Evolutionary conservation across 495 filamentous ascomycete genomes (phyloP), one percentile per base, ranked within the genome.

Genomic region (Neurospora sp.): DNA sequence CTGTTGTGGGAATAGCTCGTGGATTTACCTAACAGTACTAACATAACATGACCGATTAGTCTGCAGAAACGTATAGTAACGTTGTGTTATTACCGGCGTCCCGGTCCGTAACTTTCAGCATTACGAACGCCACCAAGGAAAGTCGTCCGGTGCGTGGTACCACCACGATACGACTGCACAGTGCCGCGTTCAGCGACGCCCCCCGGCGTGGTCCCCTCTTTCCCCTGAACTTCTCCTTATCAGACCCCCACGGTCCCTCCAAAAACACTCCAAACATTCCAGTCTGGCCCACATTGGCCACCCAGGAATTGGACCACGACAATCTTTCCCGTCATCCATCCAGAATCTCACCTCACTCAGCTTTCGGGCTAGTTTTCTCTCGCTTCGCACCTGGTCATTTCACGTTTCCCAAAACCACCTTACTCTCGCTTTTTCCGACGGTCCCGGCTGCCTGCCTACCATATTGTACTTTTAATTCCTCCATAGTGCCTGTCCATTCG

Each of bases 321-420:
- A 66, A 66, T 66, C 54, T 66, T 35, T 66, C 54, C 54, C 27
- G 54, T 66, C 54, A 18, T 66, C 54, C 54, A n/a, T 66, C 54
- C 54, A 72, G 23, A 72, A 41, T 46, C 54, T 72, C 74, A 76
- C 46, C 75, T 74, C 75, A 49, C 77, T 72, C 80, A 81, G 76
- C 78, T 76, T 70, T 76, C 69, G 74, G 75, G 74, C 74, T 74
- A 76, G 75, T 72, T 66, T 77, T 71, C 79, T 71, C 74, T 81
- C 78, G 80, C 76, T 79, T 72, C 42, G 42, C 74, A 44, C 20
- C 41, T 69, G 14, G 39, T 70, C 60, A 39, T 41, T 69, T 35
- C 71, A n/a, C 23, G 44, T 60, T 72, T 60, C 18, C 31, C 35
- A 37, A 23, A 38, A 35, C 71, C 35, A 72, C 18, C 16, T 16